phyloP scores from a whole-genome alignment of 441 rosid species.

The Manihot esculenta region DNA sequence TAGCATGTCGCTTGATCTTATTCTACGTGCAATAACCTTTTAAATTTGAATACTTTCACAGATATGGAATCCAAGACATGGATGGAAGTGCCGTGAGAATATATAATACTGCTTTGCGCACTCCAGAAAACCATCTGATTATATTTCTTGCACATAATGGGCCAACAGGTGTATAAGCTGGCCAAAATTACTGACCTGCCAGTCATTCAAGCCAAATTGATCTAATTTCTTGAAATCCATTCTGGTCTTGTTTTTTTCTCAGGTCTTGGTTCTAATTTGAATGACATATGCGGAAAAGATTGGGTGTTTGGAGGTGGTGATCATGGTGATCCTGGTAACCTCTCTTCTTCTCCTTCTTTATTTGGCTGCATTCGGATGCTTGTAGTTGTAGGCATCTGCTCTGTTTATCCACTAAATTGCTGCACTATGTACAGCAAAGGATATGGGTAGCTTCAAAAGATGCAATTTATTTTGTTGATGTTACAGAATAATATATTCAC shows the following conservation, averaged over 20 bases:
- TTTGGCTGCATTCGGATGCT: conserved; percentile 15
- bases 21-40: conserved; percentile 11
- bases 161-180: conserved; percentile 54
- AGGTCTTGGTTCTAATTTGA: conserved; percentile 79
- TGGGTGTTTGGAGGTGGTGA: conserved; percentile 72
- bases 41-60: conserved; percentile 27
- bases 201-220: conserved; percentile 13
- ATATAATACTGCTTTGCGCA: conserved; percentile 47
- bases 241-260: conserved; percentile 21
- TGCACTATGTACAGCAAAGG: not conserved
- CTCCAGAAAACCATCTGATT: conserved; percentile 73
- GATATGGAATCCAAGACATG: conserved; percentile 76
- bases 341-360: no score
- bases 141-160: conserved; percentile 90
- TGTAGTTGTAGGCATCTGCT: not conserved
- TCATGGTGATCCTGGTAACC: conserved; percentile 88
- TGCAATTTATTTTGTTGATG: conserved; percentile 16
- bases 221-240: conserved; percentile 9
- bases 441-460: not conserved
- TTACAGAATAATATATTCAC: not conserved
- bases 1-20: not conserved
- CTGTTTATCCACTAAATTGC: no score
- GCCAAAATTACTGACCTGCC: conserved; percentile 17
- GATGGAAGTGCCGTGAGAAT: conserved; percentile 64
- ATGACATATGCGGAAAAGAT: conserved; percentile 85